Evolutionary conservation across 2,329 filamentous ascomycete species (phyloP), one percentile per base, ranked within the genome.

Genomic region (Alternaria conjuncta): DNA sequence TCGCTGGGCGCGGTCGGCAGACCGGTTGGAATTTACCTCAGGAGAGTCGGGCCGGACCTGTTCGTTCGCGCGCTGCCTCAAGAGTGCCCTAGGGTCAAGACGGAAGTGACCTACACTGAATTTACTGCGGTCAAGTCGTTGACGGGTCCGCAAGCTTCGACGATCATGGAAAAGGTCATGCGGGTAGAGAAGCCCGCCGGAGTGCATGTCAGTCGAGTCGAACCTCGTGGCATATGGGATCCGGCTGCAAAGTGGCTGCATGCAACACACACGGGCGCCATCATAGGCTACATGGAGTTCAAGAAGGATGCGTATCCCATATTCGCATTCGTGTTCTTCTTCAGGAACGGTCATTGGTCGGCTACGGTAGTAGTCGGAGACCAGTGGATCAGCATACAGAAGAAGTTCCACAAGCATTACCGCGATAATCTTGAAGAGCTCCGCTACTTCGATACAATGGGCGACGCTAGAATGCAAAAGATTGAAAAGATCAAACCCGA

Each of bases 231-330:
- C 8, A 41, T 43, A 15, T 64, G 51, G 45, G 32, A 64, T 12
- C 57, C 57, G 2, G 18, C 41, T 13, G 26, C 18, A 18, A 45
- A 30, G 5, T 30, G 56, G n/a, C 26, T 64, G 5, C 51, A 64
- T 28, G 57, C 57, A 15, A 55, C 41, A 6, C 54, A 61, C 6
- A 57, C 57, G 10, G 44, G 53, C 50, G 47, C 61, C 6, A 47
- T 61, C 44, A 23, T 61, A 4, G 61, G 57, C 18, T 64, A 57
- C 41, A 47, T 64, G 49, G 49, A 53, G 49, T 53, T 53, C 49
- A 36, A 53, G 23, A 21, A 30, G 9, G 55, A 44, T 1, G 11
- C 13, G 7, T 28, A 51, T 36, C 41, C 47, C 10, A 25, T 21
- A 6, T 59, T 63, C 13, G 55, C 60, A 13, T 44, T 63, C 10